Percentiles rank a stretch among this genome's conserved stretches.
Conservation (phyloP, 441 rosid species). For the Raphanus hybrid region DNA sequence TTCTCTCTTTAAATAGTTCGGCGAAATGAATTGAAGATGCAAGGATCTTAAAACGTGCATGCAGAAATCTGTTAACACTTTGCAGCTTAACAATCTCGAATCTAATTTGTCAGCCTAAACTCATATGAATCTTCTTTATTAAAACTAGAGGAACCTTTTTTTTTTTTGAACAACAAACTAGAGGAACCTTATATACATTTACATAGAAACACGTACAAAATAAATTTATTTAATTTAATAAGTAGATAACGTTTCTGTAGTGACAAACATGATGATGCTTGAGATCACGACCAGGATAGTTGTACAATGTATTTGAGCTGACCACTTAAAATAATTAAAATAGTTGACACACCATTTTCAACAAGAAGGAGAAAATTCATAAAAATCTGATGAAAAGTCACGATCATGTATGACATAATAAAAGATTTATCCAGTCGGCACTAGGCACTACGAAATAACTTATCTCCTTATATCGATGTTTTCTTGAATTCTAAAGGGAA, state of each 20-base stretch:
- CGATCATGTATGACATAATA: constrained; percentile 24
- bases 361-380: constrained; percentile 22
- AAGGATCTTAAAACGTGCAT: constrained; percentile 4
- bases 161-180: too few species aligned
- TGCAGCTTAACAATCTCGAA: constrained; percentile 17
- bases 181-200: constrained; percentile 1
- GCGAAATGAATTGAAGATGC: constrained; percentile 3
- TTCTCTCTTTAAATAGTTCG: background rate
- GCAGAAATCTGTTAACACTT: background rate
- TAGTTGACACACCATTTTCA: constrained; percentile 41
- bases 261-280: constrained; percentile 40
- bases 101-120: background rate
- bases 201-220: background rate
- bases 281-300: constrained; percentile 28
- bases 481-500: constrained; percentile 22
- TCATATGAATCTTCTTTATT: constrained; percentile 8
- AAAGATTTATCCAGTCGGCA: constrained; percentile 34
- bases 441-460: constrained; percentile 17
- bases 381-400: constrained; percentile 16
- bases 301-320: constrained; percentile 31
- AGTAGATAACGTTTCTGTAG: constrained; percentile 30
- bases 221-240: background rate
- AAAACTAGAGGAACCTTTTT: background rate
- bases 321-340: constrained; percentile 33
- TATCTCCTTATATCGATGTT: constrained; percentile 14